phyloP scores from a whole-genome alignment of 768 basidiomycete genomes.

The Boletales sp. region DNA sequence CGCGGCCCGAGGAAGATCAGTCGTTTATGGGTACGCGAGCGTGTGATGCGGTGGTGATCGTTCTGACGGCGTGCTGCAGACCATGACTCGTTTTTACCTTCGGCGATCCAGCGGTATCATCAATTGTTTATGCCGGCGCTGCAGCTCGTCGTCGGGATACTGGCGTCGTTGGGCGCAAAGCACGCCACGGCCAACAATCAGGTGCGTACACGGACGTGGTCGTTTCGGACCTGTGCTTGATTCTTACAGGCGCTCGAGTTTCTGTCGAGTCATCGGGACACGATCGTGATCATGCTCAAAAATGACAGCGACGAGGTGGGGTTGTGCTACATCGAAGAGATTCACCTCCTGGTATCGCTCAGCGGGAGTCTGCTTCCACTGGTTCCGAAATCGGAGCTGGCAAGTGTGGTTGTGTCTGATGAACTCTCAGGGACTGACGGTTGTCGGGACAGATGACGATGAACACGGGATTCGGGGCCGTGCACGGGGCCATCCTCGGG shows the following conservation, averaged over 20 bases:
- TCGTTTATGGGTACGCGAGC: conserved; percentile 66
- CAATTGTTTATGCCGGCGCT: conserved; percentile 85
- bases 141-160: conserved; percentile 72
- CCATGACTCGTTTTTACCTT: conserved; percentile 82
- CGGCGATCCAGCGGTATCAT: conserved; percentile 85
- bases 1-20: conserved; percentile 79
- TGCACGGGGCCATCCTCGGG: conserved; percentile 75
- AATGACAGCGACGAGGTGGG: conserved; percentile 63
- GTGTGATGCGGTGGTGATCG: neutral
- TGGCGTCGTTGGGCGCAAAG: conserved; percentile 71
- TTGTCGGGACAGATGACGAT: conserved; percentile 43
- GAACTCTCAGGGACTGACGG: neutral
- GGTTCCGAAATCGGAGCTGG: conserved; percentile 76
- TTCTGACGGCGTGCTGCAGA: conserved; percentile 41
- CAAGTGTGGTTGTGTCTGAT: conserved; percentile 33
- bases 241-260: conserved; percentile 67
- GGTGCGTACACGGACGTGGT: conserved; percentile 34
- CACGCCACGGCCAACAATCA: conserved; percentile 69
- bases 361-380: conserved; percentile 65
- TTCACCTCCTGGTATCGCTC: conserved; percentile 73
- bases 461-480: conserved; percentile 77
- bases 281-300: conserved; percentile 77
- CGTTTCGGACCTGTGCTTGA: neutral
- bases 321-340: conserved; percentile 69
- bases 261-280: conserved; percentile 77